These are phyloP conservation scores for Delitschia confertaspora DNA, from an alignment of 495 filamentous ascomycete genomes.

Conservation along the genomic window DNA sequence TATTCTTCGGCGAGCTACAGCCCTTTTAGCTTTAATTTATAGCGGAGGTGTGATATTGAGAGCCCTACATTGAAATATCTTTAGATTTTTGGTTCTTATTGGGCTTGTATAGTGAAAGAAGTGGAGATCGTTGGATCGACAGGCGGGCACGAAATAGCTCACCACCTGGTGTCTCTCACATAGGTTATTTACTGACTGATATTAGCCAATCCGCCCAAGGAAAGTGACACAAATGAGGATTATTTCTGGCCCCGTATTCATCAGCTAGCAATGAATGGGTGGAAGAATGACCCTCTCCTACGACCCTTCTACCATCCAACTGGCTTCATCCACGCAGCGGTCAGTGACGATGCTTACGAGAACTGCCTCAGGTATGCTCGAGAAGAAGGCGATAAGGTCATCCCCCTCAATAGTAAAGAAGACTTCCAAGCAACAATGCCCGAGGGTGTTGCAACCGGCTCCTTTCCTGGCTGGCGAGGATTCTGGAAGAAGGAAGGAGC, in stretches of 20 bases:
- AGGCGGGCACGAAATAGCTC: too few relatives aligned
- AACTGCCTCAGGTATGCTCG: constrained; percentile 28
- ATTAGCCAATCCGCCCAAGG: constrained; percentile 13
- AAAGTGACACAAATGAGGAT: constrained; percentile 30
- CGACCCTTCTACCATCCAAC: constrained; percentile 43
- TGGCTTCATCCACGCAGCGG: constrained; percentile 40
- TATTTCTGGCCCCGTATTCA: constrained; percentile 35
- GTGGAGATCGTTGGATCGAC: too few relatives aligned
- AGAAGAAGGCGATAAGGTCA: constrained; percentile 30
- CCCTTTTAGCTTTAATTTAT: too few relatives aligned
- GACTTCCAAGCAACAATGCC: constrained; percentile 47
- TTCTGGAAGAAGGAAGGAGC: constrained; percentile 38
- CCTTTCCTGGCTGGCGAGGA: constrained; percentile 45
- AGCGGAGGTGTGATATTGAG: too few relatives aligned
- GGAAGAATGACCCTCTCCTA: constrained; percentile 43
- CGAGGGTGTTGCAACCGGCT: constrained; percentile 41
- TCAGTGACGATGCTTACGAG: constrained; percentile 32
- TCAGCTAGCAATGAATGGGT: constrained; percentile 37
- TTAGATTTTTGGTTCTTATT: background rate
- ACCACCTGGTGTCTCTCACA: too few relatives aligned
- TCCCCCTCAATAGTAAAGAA: constrained; percentile 32
- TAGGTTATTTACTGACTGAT: constrained; percentile 6
- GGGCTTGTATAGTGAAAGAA: background rate
- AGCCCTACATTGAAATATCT: too few relatives aligned
- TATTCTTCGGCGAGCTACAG: too few relatives aligned